A percentile compares a stretch with the other conserved stretches of the same genome.
phyloP scores from a whole-genome alignment of 2,329 filamentous ascomycete genomes.

The Apiospora rasikravindrae region DNA sequence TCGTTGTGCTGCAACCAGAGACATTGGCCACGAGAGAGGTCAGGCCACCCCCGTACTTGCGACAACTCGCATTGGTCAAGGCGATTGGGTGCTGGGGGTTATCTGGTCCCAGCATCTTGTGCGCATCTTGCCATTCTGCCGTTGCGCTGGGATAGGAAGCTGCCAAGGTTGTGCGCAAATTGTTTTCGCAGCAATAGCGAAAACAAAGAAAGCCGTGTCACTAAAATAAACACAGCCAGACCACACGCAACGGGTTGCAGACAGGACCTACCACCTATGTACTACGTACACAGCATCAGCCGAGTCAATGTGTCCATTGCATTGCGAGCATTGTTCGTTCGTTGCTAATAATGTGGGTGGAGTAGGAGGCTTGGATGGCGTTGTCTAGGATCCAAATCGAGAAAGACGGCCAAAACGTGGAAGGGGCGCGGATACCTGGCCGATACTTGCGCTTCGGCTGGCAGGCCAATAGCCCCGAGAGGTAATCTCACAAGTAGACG shows the following conservation, averaged over 20 bases:
- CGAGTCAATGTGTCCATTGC: not conserved
- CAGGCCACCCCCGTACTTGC: not conserved
- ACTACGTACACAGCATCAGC: not conserved
- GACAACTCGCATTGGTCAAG: not conserved
- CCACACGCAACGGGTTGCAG: not conserved
- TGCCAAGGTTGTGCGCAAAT: constrained; percentile 16
- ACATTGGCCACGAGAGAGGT: not conserved
- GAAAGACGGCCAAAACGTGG: constrained; percentile 8
- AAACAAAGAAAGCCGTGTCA: constrained; percentile 20
- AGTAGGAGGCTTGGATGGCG: not conserved
- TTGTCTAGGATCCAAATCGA: constrained; percentile 5
- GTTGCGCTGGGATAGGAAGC: constrained; percentile 18
- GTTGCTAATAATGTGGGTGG: constrained; percentile 9
- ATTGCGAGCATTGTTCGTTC: not conserved
- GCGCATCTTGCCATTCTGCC: constrained; percentile 9
- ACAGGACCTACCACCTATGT: not conserved
- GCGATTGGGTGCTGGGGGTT: not conserved
- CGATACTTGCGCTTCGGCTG: not conserved
- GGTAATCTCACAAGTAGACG: constrained; percentile 6
- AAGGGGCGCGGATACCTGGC: constrained; percentile 1
- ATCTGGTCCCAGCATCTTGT: not conserved
- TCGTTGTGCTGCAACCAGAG: not conserved
- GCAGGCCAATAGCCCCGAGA: not conserved
- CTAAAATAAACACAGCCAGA: not conserved
- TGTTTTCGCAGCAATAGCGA: constrained; percentile 16